These are phyloP conservation scores for Fusarium sp. DNA, from an alignment of 2,329 filamentous ascomycete genomes.

Conservation along the genomic window DNA sequence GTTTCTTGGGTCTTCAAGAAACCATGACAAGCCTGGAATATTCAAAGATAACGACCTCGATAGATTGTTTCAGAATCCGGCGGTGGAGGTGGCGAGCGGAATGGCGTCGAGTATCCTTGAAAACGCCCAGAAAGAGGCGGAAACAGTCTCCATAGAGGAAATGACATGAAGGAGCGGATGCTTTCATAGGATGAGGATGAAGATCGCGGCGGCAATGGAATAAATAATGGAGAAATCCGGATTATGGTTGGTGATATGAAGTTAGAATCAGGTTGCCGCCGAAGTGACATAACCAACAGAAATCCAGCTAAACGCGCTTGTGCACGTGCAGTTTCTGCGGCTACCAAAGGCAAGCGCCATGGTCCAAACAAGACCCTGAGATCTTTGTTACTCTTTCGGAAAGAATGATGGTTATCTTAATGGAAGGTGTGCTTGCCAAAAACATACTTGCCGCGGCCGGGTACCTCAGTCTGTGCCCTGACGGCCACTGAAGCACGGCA, in stretches of 20 bases:
- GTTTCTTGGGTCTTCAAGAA: neutral
- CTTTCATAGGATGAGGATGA: neutral
- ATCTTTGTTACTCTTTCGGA: slow-evolving; percentile 6
- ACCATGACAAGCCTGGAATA: neutral
- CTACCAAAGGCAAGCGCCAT: slow-evolving; percentile 32
- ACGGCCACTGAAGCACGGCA: slow-evolving; percentile 2
- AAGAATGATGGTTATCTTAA: slow-evolving; percentile 4
- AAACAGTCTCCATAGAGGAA: neutral
- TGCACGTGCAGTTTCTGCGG: slow-evolving; percentile 27
- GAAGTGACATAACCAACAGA: slow-evolving; percentile 13
- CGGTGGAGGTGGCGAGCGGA: neutral
- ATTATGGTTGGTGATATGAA: slow-evolving; percentile 12
- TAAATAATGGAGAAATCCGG: neutral
- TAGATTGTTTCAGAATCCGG: neutral
- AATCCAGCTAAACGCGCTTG: slow-evolving; percentile 23
- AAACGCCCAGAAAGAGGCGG: neutral
- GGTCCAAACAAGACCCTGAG: slow-evolving; percentile 17
- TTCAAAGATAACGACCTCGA: neutral
- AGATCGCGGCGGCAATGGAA: neutral
- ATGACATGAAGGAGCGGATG: neutral
- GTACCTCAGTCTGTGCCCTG: slow-evolving; percentile 11
- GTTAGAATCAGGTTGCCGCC: slow-evolving; percentile 19
- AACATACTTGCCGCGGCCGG: slow-evolving; percentile 43
- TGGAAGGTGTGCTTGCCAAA: slow-evolving; percentile 27
- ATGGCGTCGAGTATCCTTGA: neutral